A percentile compares a stretch with the other conserved stretches of the same genome.
These are phyloP conservation scores for Hyphopichia khmerensis DNA, from an alignment of 1,139 yeast species.

Conservation along the genomic window DNA sequence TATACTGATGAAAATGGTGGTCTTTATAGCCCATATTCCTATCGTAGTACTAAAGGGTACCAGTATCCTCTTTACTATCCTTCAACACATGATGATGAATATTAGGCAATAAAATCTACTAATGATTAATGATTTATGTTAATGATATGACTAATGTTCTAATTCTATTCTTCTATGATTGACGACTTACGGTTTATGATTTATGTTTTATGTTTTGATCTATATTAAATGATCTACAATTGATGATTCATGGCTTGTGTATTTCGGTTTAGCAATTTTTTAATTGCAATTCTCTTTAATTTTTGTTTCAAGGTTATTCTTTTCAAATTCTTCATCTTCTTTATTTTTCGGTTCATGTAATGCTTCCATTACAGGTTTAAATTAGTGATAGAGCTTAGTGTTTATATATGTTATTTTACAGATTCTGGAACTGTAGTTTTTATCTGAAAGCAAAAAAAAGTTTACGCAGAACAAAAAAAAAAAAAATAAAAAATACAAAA, in stretches of 20 bases:
- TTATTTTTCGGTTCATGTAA: neutral
- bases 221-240: neutral
- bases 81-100: conserved; percentile 2
- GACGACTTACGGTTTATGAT: neutral
- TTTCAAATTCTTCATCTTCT: neutral
- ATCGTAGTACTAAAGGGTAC: conserved; percentile 3
- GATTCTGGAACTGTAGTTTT: neutral
- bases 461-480: too few species aligned
- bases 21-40: conserved; percentile 17
- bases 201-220: neutral
- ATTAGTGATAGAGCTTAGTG: neutral
- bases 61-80: conserved; percentile 10
- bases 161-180: neutral
- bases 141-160: too few species aligned
- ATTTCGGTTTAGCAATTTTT: neutral
- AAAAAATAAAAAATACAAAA: too few species aligned
- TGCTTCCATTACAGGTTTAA: neutral
- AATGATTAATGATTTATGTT: neutral
- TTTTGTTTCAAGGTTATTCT: neutral
- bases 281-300: neutral
- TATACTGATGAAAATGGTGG: conserved; percentile 7
- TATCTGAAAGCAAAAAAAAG: neutral
- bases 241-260: neutral
- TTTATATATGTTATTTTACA: neutral
- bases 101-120: neutral